Conservation (phyloP, 148 eudicot genomes). For the Arctostaphylos glauca region DNA sequence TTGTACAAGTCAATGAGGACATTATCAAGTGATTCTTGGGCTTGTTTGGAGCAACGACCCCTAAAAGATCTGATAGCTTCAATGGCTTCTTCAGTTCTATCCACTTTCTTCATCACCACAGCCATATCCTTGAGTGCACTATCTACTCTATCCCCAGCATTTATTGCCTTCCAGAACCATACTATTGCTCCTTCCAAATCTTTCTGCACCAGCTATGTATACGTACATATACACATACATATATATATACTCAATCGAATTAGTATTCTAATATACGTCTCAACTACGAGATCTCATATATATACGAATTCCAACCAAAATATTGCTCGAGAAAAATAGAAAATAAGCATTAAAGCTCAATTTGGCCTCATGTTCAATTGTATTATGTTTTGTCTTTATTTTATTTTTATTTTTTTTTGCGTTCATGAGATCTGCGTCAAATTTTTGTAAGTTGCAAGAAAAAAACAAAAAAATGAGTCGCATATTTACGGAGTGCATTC, state of each 20-base stretch:
- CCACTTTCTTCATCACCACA: slow-evolving; percentile 51
- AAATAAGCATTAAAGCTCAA: no score
- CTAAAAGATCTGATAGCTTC: slow-evolving; percentile 53
- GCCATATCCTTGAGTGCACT: slow-evolving; percentile 73
- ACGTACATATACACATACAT: neutral
- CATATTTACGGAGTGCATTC: no score
- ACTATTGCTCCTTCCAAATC: slow-evolving; percentile 49
- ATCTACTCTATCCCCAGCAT: slow-evolving; percentile 57
- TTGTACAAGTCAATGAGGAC: slow-evolving; percentile 53
- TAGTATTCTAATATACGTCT: neutral
- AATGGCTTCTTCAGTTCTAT: slow-evolving; percentile 56
- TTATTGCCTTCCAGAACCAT: slow-evolving; percentile 54
- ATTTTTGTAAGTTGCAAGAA: no score
- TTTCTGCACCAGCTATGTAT: slow-evolving; percentile 44
- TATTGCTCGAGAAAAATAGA: no score
- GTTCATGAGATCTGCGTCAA: no score
- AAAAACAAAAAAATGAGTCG: no score
- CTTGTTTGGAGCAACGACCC: slow-evolving; percentile 43
- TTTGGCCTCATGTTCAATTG: no score
- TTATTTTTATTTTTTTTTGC: no score
- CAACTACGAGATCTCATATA: no score
- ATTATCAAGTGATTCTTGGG: slow-evolving; percentile 61
- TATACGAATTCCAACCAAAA: no score
- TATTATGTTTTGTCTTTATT: no score
- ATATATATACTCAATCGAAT: neutral